Evolutionary conservation across 2,329 filamentous ascomycete species (phyloP).

Genomic region (Monilinia vaccinii-corymbosi): DNA sequence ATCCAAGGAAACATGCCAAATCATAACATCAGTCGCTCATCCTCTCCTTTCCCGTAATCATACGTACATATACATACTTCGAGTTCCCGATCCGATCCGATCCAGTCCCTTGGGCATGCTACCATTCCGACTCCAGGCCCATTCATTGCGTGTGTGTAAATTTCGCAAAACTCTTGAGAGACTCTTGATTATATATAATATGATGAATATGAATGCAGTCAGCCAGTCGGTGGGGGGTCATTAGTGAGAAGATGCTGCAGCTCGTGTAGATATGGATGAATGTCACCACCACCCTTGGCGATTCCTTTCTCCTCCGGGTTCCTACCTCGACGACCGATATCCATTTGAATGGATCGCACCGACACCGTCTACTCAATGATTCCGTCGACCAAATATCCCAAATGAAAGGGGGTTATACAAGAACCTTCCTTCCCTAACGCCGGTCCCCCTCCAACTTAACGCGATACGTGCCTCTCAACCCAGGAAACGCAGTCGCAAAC

Average conservation of each 20-base stretch:
- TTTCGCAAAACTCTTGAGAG: neutral
- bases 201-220: neutral
- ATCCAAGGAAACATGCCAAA: neutral
- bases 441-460: conserved; percentile 25
- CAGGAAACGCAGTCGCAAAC: conserved; percentile 59
- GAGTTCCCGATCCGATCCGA: neutral
- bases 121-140: neutral
- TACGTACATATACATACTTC: neutral
- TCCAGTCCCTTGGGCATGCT: neutral
- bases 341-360: neutral
- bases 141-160: neutral
- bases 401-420: neutral
- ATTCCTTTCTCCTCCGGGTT: neutral
- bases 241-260: neutral
- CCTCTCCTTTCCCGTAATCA: neutral
- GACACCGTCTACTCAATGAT: neutral
- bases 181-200: neutral
- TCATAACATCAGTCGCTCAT: neutral
- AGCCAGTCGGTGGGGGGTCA: no score
- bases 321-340: neutral
- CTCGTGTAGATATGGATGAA: neutral
- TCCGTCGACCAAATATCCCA: neutral
- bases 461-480: conserved; percentile 37
- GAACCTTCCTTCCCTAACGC: conserved; percentile 1
- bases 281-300: neutral